Evolutionary conservation across 2,329 filamentous ascomycete genomes (phyloP), one percentile per base, ranked within the genome.

Genomic region (Fusarium buxicola): DNA sequence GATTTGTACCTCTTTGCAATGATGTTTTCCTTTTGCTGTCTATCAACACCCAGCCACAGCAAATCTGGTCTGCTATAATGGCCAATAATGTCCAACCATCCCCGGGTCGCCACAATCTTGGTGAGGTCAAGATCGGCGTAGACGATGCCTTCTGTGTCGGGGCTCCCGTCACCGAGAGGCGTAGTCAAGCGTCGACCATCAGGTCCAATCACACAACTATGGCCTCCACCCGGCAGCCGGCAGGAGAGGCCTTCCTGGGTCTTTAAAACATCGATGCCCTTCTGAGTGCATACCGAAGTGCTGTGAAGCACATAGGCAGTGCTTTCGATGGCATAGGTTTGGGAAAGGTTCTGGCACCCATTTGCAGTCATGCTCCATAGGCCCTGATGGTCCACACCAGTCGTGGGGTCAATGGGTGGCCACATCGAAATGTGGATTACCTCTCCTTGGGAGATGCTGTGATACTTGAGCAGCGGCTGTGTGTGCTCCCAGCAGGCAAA

Each of bases 241-340:
- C 60, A 69, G 1, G 50, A 18, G 0, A 78, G 63, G 0, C 78
- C 78, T 0, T 74, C 75, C 8, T 74, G 65, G 0, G 80, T 83
- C 8, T 73, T 70, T 70, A 85, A 66, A 11, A 84, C 76, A 0
- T 70, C 62, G 1, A 71, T 71, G 1, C 80, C 84, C 12, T 75
- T 68, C 7, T 80, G 63, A 0, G 75, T 77, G 45, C 84, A 75
- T 3, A 71, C 64, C 1, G 61, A 54, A 2, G 69, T 72, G 25
- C 61, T 56, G 16, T 70, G 68, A 3, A 87, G 77, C 1, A 88
- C 85, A 57, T 82, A 88, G 0, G 81, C 72, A 8, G 77, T 76
- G 2, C 82, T 80, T 67, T 89, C 86, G 8, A 88, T 80, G 1
- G 86, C 85, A 62, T 87, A 86, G 0, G 80, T 78, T 58, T 82